phyloP scores from a whole-genome alignment of 2,329 filamentous ascomycete genomes.

The Truncatella angustata region DNA sequence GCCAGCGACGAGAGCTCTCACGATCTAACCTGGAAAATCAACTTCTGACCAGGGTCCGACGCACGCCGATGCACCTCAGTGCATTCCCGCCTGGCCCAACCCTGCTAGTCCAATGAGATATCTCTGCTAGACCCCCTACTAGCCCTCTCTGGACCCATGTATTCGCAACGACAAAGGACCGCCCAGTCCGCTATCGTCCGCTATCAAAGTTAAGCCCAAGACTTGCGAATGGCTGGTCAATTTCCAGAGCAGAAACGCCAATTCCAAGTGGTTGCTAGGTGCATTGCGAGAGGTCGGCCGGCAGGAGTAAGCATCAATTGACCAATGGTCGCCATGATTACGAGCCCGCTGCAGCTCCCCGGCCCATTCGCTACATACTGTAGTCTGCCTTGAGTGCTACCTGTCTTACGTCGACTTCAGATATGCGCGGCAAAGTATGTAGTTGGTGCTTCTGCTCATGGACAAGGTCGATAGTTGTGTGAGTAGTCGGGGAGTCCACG shows the following conservation, averaged over 20 bases:
- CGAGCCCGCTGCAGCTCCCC: not conserved
- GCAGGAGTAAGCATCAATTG: too few relatives aligned
- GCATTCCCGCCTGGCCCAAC: constrained; percentile 1
- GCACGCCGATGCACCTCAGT: constrained; percentile 4
- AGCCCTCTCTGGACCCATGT: not conserved
- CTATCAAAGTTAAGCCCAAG: not conserved
- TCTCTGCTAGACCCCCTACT: not conserved
- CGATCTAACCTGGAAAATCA: not conserved
- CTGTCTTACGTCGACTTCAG: too few relatives aligned
- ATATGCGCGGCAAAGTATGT: too few relatives aligned
- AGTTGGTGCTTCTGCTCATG: too few relatives aligned
- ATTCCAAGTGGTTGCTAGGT: not conserved
- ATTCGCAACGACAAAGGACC: too few relatives aligned
- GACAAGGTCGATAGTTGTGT: too few relatives aligned
- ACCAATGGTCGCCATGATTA: not conserved
- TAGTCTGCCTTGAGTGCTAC: too few relatives aligned
- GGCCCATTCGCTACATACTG: not conserved
- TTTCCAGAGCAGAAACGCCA: constrained; percentile 3
- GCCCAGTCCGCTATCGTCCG: too few relatives aligned
- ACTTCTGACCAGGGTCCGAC: constrained; percentile 5
- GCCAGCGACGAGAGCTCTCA: constrained; percentile 9
- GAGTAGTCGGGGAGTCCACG: not conserved
- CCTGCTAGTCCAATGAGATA: constrained; percentile 9
- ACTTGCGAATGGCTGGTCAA: constrained; percentile 4
- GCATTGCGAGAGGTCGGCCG: not conserved